Conservation (phyloP, 805 yeast species). For the Nakazawaea sp. region DNA sequence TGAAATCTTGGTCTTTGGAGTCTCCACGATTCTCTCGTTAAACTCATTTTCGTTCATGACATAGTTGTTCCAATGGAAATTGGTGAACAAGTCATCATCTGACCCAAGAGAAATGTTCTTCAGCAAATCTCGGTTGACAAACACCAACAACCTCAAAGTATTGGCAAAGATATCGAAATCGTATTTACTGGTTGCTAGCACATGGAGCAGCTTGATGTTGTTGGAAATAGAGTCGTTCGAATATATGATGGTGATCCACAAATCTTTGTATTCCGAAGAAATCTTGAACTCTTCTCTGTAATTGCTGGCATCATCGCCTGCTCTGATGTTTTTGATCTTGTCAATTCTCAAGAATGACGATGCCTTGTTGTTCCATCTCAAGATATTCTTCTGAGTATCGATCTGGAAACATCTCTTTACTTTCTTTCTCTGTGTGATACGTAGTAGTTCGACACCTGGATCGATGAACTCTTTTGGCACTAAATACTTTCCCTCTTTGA, state of each 20-base stretch:
- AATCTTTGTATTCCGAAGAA: constrained; percentile 51
- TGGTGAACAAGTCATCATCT: constrained; percentile 33
- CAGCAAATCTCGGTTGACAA: constrained; percentile 55
- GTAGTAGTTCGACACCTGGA: constrained; percentile 55
- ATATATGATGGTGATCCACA: constrained; percentile 82
- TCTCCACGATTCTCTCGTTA: constrained; percentile 21
- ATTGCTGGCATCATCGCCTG: constrained; percentile 69
- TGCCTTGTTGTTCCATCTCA: constrained; percentile 51
- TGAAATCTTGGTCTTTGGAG: constrained; percentile 18
- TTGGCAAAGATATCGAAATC: constrained; percentile 49
- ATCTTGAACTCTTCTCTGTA: constrained; percentile 82
- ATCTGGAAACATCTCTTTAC: constrained; percentile 51
- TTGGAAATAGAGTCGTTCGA: constrained; percentile 46
- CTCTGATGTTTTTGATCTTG: constrained; percentile 53
- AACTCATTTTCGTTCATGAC: constrained; percentile 25
- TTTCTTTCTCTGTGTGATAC: constrained; percentile 66
- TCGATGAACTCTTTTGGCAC: constrained; percentile 41
- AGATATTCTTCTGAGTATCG: constrained; percentile 45
- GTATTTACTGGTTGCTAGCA: constrained; percentile 50
- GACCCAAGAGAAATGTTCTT: constrained; percentile 47
- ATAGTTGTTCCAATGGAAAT: constrained; percentile 55
- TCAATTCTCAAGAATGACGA: constrained; percentile 46
- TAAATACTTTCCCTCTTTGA: constrained; percentile 15
- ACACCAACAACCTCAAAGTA: constrained; percentile 48
- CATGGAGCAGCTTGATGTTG: constrained; percentile 72